These are phyloP conservation scores for Millerozyma acaciae DNA, from an alignment of 805 yeast species.

Conservation along the genomic window DNA sequence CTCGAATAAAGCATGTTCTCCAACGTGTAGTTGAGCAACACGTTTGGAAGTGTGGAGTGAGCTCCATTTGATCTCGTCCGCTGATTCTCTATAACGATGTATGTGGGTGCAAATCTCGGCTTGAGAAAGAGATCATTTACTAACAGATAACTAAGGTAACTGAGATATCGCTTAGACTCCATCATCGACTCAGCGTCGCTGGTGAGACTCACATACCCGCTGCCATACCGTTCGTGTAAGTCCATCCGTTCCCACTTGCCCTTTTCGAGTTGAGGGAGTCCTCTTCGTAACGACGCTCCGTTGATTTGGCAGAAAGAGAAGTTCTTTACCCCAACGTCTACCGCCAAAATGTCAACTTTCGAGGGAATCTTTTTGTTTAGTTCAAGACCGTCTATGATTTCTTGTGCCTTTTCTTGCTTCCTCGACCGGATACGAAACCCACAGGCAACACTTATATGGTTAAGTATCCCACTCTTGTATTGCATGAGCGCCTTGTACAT, in stretches of 20 bases:
- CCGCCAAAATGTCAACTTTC: constrained; percentile 20
- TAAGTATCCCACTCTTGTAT: constrained; percentile 9
- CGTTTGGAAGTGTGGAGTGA: constrained; percentile 35
- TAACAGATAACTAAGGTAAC: constrained; percentile 13
- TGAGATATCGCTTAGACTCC: constrained; percentile 27
- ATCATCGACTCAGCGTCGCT: constrained; percentile 9
- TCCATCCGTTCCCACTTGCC: constrained; percentile 14
- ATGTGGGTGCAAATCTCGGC: constrained; percentile 13
- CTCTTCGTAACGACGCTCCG: background rate
- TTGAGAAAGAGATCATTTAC: constrained; percentile 17
- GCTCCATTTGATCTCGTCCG: constrained; percentile 34
- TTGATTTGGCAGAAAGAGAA: constrained; percentile 32
- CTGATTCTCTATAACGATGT: constrained; percentile 37
- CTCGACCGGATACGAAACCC: constrained; percentile 17
- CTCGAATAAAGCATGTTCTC: constrained; percentile 35
- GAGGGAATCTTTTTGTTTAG: constrained; percentile 2
- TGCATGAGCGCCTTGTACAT: constrained; percentile 3
- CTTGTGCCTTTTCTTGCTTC: constrained; percentile 12
- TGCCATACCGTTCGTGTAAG: constrained; percentile 8
- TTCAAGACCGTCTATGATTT: constrained; percentile 9
- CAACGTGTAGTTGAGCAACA: constrained; percentile 33
- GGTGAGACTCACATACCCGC: constrained; percentile 1
- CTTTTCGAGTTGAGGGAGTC: background rate
- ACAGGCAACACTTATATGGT: constrained; percentile 15
- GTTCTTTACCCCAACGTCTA: constrained; percentile 42